Percentiles rank a stretch among this genome's conserved stretches.
phyloP scores from a whole-genome alignment of 208 protist species.

The Crithidia acanthocephali region DNA sequence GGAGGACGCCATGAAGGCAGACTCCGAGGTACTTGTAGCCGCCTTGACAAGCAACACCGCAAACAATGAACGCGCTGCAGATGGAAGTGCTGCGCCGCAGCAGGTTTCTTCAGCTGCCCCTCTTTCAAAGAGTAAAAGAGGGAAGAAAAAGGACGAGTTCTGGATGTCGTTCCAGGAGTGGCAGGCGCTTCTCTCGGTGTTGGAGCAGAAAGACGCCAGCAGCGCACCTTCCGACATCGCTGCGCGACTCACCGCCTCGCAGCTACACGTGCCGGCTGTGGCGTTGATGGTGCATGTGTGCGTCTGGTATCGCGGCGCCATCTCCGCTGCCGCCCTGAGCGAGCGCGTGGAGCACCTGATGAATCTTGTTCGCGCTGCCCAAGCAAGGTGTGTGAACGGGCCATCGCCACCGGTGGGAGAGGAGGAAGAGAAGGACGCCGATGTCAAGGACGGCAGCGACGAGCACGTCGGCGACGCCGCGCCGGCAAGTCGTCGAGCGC shows the following conservation, averaged over 20 bases:
- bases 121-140: slow-evolving; percentile 9
- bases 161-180: slow-evolving; percentile 71
- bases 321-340: slow-evolving; percentile 29
- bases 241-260: slow-evolving; percentile 21
- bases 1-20: slow-evolving; percentile 49
- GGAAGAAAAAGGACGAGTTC: slow-evolving; percentile 37
- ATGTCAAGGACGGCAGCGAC: not conserved
- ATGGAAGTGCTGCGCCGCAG: too few species aligned
- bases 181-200: slow-evolving; percentile 64
- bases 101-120: too few species aligned
- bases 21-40: slow-evolving; percentile 16
- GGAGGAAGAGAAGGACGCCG: not conserved
- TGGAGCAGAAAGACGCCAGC: slow-evolving; percentile 36
- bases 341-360: slow-evolving; percentile 40
- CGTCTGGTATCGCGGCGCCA: slow-evolving; percentile 55
- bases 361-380: slow-evolving; percentile 17
- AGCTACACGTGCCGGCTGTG: slow-evolving; percentile 61
- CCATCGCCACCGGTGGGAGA: not conserved
- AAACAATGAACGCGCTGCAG: not conserved
- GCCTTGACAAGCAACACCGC: not conserved
- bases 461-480: not conserved
- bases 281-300: slow-evolving; percentile 65
- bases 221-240: slow-evolving; percentile 51
- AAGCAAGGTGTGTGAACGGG: not conserved
- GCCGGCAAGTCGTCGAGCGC: slow-evolving; percentile 13